Evolutionary conservation across 768 basidiomycete species (phyloP), one percentile per base, ranked within the genome.

Genomic region (Tremella fuciformis): DNA sequence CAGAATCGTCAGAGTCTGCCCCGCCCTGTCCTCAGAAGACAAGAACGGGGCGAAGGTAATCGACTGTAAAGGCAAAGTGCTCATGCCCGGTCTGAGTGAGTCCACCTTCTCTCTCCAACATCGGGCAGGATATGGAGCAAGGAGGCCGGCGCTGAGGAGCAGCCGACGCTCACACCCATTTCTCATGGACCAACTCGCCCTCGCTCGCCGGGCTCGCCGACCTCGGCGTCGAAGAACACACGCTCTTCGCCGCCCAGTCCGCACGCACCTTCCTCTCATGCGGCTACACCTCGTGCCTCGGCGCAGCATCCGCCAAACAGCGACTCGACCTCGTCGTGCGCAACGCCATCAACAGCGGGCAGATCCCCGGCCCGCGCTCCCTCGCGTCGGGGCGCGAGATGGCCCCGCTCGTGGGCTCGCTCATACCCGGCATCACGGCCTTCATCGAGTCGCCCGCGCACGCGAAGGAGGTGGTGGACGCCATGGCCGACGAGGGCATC

Each of bases 81-180:
- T 52, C 22, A 52, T 52, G 51, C 38, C 51, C 13, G 51, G 51
- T n/a, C 18, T 52, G 51, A 52, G 51, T 52, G 29, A 7, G 51
- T 52, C 24, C 11, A 18, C 42, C n/a, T 4, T 15, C 42, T 15
- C 22, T 46, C 16, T 8, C 4, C 42, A 46, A 18, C 7, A 15
- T 46, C n/a, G 22, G 16, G 42, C 4, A 22, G 16, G 22, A 46
- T n/a, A n/a, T n/a, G n/a, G n/a, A 46, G 16, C n/a, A 46, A 46
- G 16, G 16, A n/a, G n/a, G 16, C 4, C 22, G 8, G 22, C 8
- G 42, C 42, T 46, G 42, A 52, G 16, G 38, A 8, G 18, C 18
- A 52, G 51, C 51, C 51, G 51, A 52, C 34, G 51, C 51, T 3
- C 51, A 52, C 22, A 52, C 51, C n/a, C 51, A 52, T 52, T 52